Conservation (phyloP, 2,329 filamentous ascomycete species). For the Epichloe baconii region DNA sequence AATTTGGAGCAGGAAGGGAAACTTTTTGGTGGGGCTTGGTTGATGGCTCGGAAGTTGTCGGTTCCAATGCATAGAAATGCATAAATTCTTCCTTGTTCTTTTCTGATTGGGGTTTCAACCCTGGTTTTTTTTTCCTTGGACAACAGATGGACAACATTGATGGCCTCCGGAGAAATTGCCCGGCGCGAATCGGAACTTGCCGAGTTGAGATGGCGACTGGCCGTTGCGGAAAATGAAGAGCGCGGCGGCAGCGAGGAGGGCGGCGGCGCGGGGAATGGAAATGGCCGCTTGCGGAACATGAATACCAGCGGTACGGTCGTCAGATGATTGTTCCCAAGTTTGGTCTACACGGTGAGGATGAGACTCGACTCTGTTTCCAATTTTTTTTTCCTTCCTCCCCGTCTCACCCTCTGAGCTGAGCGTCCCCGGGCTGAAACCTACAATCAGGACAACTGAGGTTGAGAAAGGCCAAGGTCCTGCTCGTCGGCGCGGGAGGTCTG, state of each 20-base stretch:
- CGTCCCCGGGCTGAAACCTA: neutral
- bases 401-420: neutral
- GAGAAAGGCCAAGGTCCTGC: conserved; percentile 55
- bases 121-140: neutral
- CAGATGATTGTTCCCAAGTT: conserved; percentile 82
- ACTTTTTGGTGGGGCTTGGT: neutral
- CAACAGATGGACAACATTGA: conserved; percentile 26
- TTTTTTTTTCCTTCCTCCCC: neutral
- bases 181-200: conserved; percentile 34
- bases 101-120: neutral
- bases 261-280: conserved; percentile 21
- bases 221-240: conserved; percentile 21
- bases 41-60: too few relatives aligned
- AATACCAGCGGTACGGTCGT: conserved; percentile 78
- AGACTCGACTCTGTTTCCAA: neutral
- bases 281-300: conserved; percentile 59
- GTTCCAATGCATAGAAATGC: too few relatives aligned
- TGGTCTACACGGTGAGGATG: conserved; percentile 52
- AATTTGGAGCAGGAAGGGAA: neutral
- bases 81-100: too few relatives aligned
- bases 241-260: conserved; percentile 2
- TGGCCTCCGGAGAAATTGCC: conserved; percentile 33
- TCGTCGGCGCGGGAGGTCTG: conserved; percentile 79
- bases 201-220: conserved; percentile 31
- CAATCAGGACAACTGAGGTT: conserved; percentile 62